Evolutionary conservation across 2,329 filamentous ascomycete genomes (phyloP), one percentile per base, ranked within the genome.

Genomic region (Leptographium lundbergii): DNA sequence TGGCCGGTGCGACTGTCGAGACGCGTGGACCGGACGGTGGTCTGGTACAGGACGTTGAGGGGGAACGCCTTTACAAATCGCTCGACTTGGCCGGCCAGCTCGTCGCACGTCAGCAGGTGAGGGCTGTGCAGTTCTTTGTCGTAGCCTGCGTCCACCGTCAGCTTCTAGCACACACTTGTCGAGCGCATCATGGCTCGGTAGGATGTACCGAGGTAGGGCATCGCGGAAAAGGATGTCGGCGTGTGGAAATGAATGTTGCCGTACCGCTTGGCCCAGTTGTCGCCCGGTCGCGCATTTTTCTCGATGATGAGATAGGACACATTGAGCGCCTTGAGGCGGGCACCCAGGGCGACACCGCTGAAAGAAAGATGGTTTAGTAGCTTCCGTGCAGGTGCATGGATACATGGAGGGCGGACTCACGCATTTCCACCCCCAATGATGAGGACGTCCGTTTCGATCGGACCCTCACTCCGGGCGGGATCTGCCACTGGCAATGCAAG

Each of bases 371-470:
- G n/a, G 22, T 17, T 17, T 17, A 39, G 13, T 4, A 17, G 36
- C 13, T 17, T 32, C 29, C 5, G 36, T 39, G 36, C 14, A 17
- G 9, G n/a, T 13, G 9, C 7, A 36, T 11, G 13, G 51, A 36
- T 17, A 52, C 36, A 7, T 24, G 11, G 13, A 13, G 22, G 13
- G 19, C 9, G 25, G 17, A 42, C 57, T 32, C 24, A 58, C 57
- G 50, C 51, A 29, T 59, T 59, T 6, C 57, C 57, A n/a, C 57
- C 57, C n/a, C 57, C 57, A 54, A 59, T 36, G 11, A 59, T 51
- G 1, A 59, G 17, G 6, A 59, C 57, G n/a, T 59, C 57, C 3
- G 57, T 59, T 19, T 59, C 57, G 17, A 59, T 55, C 11, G 27
- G 25, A 9, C 50, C 39, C 17, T 58, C 51, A 11, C 17, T n/a